phyloP scores from a whole-genome alignment of 2,329 filamentous ascomycete genomes.

The Fusarium nurragi region DNA sequence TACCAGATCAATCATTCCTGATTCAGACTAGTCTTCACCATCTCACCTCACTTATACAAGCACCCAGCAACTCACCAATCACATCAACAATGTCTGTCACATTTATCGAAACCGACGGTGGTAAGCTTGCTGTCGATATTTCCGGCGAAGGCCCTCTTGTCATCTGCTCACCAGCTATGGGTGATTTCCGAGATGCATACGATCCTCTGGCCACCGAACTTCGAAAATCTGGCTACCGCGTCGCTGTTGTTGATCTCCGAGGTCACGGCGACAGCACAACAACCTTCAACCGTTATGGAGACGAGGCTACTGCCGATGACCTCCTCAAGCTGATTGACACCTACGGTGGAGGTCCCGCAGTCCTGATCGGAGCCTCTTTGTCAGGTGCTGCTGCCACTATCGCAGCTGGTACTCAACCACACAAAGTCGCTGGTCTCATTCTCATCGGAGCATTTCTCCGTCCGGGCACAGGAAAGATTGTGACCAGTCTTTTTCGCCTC shows the following conservation, averaged over 20 bases:
- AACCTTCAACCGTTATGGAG: slow-evolving; percentile 16
- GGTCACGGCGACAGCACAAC: slow-evolving; percentile 27
- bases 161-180: slow-evolving; percentile 28
- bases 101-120: slow-evolving; percentile 27
- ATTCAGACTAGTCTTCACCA: background rate
- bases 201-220: slow-evolving; percentile 7
- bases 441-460: slow-evolving; percentile 24
- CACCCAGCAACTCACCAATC: background rate
- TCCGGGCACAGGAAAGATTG: background rate
- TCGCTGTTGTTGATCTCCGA: slow-evolving; percentile 27
- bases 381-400: slow-evolving; percentile 24
- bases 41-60: background rate
- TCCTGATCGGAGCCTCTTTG: slow-evolving; percentile 3
- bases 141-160: slow-evolving; percentile 22
- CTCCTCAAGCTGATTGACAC: slow-evolving; percentile 11
- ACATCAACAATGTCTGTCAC: slow-evolving; percentile 10
- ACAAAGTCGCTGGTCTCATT: slow-evolving; percentile 20
- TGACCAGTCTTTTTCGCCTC: background rate
- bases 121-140: slow-evolving; percentile 26
- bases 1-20: background rate
- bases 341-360: slow-evolving; percentile 17
- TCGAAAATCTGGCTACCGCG: slow-evolving; percentile 9
- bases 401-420: slow-evolving; percentile 15
- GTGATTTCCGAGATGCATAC: slow-evolving; percentile 30
- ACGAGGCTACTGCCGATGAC: slow-evolving; percentile 22